Evolutionary conservation across 2,329 filamentous ascomycete species (phyloP), one percentile per base, ranked within the genome.

Genomic region (Xylariomycetidae sp.): DNA sequence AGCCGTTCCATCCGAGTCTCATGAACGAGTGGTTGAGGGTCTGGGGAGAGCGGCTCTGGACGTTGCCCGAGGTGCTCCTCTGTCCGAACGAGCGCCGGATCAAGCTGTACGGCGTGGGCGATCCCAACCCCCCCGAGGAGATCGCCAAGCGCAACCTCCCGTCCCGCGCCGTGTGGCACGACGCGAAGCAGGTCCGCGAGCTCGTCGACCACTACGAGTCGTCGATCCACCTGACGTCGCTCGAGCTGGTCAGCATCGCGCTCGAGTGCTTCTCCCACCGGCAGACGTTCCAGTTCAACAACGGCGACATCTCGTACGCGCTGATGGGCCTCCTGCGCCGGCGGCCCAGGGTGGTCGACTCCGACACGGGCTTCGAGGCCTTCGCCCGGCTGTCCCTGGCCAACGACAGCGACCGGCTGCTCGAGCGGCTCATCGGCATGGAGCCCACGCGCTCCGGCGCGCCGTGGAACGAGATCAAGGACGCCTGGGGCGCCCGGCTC

Each of bases 141-240:
- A 17, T 67, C 3, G 42, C 56, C 1, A 67, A 66, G 41, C 59
- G 60, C 15, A 57, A 67, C 23, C 62, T 68, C 27, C 54, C 64
- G 3, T 51, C 51, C 13, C 44, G 51, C 11, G 57, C 63, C 1
- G 27, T 41, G 11, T 69, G 63, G 64, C 48, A 48, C 4, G 66
- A 70, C 37, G 56, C 57, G 0, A 48, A 53, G 8, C 37, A 54
- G 2, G 56, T 63, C 10, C 52, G 57, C 6, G 51, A 69, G 48
- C 53, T 71, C 5, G 54, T 69, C 14, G 63, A 70, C 30, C 66
- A 70, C 40, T 69, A 62, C 38, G 63, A 68, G 33, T 58, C 59
- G 0, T 61, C 54, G 3, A 47, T 67, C 14, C 56, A 59, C 2
- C 50, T 70, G 1, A 60, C 48, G 19, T 58, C 54, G 7, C 47